phyloP scores from a whole-genome alignment of 208 protist genomes.

The Wallacemonas sp. region DNA sequence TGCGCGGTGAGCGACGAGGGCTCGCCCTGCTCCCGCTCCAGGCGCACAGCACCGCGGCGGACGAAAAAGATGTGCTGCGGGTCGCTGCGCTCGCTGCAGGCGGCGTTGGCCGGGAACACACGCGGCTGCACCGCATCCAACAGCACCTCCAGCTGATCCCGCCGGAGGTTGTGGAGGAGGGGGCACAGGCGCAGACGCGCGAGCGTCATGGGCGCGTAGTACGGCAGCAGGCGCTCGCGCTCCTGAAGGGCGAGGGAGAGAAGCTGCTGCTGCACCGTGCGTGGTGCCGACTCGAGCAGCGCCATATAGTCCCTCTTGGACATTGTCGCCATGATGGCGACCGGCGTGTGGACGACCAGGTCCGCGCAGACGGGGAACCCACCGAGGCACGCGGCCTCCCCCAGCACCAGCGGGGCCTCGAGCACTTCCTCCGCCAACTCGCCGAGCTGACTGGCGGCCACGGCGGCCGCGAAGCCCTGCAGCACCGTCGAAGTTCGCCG shows the following conservation, averaged over 20 bases:
- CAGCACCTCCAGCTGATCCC: slow-evolving; percentile 56
- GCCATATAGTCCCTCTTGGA: slow-evolving; percentile 45
- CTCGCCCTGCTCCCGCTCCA: slow-evolving; percentile 43
- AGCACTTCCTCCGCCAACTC: slow-evolving; percentile 27
- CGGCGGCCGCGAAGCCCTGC: neutral
- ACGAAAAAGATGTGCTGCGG: slow-evolving; percentile 79
- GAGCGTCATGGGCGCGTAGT: slow-evolving; percentile 58
- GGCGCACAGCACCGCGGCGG: slow-evolving; percentile 64
- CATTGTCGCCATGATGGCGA: slow-evolving; percentile 45
- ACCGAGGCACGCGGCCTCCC: slow-evolving; percentile 63
- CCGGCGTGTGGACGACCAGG: slow-evolving; percentile 45
- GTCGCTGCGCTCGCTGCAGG: slow-evolving; percentile 47
- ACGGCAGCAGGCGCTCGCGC: slow-evolving; percentile 63
- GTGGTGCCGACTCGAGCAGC: slow-evolving; percentile 33
- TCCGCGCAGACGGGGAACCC: slow-evolving; percentile 52
- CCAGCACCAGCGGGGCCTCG: slow-evolving; percentile 56
- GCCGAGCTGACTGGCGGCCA: neutral
- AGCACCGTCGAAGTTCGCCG: slow-evolving; percentile 9
- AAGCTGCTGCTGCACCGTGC: slow-evolving; percentile 41
- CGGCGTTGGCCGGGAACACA: slow-evolving; percentile 69
- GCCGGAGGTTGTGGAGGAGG: slow-evolving; percentile 44
- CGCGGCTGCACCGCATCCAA: slow-evolving; percentile 59
- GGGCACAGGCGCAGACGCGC: slow-evolving; percentile 70
- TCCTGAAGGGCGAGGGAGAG: slow-evolving; percentile 45
- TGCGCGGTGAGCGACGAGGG: slow-evolving; percentile 19